Conservation (phyloP, 176 grass and related monocot genomes). For the Rhipidocladum racemiflorum region DNA sequence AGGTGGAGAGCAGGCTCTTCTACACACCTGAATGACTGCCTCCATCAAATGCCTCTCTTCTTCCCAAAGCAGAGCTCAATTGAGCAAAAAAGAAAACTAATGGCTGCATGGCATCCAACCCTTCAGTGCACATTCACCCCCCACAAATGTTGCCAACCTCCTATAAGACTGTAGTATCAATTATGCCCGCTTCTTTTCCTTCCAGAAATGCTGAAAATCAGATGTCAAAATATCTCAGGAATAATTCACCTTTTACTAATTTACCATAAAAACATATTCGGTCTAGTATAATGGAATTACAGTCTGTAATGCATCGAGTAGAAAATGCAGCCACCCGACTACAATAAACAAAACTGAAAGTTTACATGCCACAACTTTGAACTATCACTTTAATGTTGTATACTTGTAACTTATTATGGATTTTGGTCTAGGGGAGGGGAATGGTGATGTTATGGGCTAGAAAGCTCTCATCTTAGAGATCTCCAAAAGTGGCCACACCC, state of each 20-base stretch:
- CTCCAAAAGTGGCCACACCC: no score
- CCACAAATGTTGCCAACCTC: conserved; percentile 27
- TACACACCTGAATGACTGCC: no score
- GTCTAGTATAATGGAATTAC: not conserved
- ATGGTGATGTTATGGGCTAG: no score
- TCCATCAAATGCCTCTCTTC: no score
- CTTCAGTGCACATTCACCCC: not conserved
- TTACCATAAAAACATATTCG: not conserved
- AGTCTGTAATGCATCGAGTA: not conserved
- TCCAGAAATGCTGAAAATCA: conserved; percentile 29
- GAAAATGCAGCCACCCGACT: not conserved
- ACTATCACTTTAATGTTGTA: no score
- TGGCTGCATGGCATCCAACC: no score
- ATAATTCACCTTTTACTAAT: not conserved
- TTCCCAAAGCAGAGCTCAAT: no score
- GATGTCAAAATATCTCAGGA: not conserved
- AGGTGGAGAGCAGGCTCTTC: no score
- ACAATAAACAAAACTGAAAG: not conserved
- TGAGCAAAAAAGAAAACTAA: no score
- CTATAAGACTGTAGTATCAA: not conserved
- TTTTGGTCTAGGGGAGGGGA: no score
- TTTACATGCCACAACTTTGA: not conserved
- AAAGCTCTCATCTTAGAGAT: no score
- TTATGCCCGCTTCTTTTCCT: not conserved
- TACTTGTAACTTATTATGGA: no score